Base-by-base conservation (phyloP, 495 filamentous ascomycete genomes). In the Podospora bellae-mahoneyi region DNA sequence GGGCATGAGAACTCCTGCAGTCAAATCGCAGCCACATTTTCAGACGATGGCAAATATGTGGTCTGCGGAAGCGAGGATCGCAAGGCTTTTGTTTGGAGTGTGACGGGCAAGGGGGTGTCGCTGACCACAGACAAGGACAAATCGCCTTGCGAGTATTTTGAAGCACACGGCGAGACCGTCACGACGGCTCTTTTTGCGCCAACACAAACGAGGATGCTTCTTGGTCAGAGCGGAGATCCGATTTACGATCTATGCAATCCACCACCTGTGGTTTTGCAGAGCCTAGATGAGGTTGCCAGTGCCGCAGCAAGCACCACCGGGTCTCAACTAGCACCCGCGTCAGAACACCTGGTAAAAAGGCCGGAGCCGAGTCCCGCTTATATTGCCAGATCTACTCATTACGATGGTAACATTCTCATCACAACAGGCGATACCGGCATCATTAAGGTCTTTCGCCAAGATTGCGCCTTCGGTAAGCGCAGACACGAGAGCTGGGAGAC, bases 241-340 rank as follows among this genome's bases (percentile, higher is more conserved):
- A 85, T 99, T 34, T 99, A 92, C 76, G 94, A 97, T 73, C 85
- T 98, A 23, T 98, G 95, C 81, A 97, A 99, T 73, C 95, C 95
- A 10, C 94, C 94, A 9, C 94, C 93, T 0, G 87, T 99, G 9
- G 93, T 90, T 2, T 86, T 99, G 7, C 81, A 93, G 44, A 91
- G 87, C 68, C 83, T 89, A n/a, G 86, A 89, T 44, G 91, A 94
- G 64, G 76, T 76, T 7, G 81, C 84, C 13, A 69, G 82, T 54
- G 67, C 70, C 1, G 73, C 75, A 3, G 76, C 75, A 65, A 72
- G 76, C 68, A 76, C 79, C 15, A 76, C 78, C 65, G 75, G 68
- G 16, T 78, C 77, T 34, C 72, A 73, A 9, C 30, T 65, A 2
- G 57, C 68, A 10, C 60, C 73, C 3, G 67, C 69, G 6, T 68